Percentiles rank a stretch among this genome's conserved stretches.
Evolutionary conservation across 345 rosid species (phyloP).

Genomic region (Salix suchowensis): DNA sequence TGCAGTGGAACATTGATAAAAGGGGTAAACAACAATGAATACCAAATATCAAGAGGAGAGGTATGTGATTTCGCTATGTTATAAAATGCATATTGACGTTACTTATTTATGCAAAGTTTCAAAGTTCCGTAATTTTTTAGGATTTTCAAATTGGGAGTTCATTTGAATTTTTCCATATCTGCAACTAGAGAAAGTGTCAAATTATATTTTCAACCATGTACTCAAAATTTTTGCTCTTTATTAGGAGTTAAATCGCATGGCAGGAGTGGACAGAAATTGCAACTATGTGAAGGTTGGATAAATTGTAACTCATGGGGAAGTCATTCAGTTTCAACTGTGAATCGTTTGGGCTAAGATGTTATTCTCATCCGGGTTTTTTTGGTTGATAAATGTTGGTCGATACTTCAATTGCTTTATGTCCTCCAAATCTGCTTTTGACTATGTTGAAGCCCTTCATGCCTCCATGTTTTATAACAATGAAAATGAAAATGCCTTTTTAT

Average conservation of each 20-base stretch:
- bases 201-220: too few relatives aligned
- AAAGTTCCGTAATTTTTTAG: neutral
- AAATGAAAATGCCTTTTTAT: slow-evolving; percentile 97
- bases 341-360: neutral
- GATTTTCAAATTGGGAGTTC: too few relatives aligned
- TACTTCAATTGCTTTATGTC: too few relatives aligned
- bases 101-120: neutral
- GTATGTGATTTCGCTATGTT: slow-evolving; percentile 21
- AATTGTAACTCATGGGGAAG: too few relatives aligned
- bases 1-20: slow-evolving; percentile 38
- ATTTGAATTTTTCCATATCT: too few relatives aligned
- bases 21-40: slow-evolving; percentile 71
- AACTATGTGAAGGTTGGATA: slow-evolving; percentile 67
- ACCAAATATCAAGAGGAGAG: slow-evolving; percentile 89
- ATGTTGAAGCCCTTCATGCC: neutral
- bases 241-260: slow-evolving; percentile 67
- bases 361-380: too few relatives aligned
- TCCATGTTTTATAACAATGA: slow-evolving; percentile 10
- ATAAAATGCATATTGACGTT: neutral
- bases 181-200: too few relatives aligned
- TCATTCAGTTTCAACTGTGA: neutral
- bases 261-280: slow-evolving; percentile 75
- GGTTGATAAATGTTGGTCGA: neutral
- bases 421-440: too few relatives aligned
- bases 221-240: neutral